Evolutionary conservation across 148 eudicot genomes (phyloP).

Genomic region (Nyssa sinensis): DNA sequence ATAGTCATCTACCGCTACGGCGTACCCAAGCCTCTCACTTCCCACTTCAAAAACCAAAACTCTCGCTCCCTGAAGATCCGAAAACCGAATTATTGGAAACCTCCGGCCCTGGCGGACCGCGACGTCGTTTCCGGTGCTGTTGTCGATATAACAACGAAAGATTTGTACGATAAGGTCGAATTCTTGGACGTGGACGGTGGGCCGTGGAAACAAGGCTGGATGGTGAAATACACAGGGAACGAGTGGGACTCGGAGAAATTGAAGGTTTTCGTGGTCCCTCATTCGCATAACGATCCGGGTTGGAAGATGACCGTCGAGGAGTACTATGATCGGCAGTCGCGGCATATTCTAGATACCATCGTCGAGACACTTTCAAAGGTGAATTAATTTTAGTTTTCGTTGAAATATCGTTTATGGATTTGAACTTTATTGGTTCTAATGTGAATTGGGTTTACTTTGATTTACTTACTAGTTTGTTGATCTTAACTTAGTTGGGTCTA

Average conservation of each 20-base stretch:
- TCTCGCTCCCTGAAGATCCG: constrained; percentile 28
- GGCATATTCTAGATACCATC: constrained; percentile 88
- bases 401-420: not conserved
- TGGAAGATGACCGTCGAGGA: constrained; percentile 97
- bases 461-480: not conserved
- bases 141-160: constrained; percentile 85
- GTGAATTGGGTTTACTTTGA: too few species aligned
- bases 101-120: constrained; percentile 20
- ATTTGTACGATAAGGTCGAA: constrained; percentile 73
- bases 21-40: constrained; percentile 36
- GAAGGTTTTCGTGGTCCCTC: constrained; percentile 88
- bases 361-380: constrained; percentile 93
- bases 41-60: constrained; percentile 15
- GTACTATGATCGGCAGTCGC: constrained; percentile 79
- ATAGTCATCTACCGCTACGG: constrained; percentile 43
- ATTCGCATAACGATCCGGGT: constrained; percentile 99
- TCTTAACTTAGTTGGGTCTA: not conserved
- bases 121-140: constrained; percentile 32
- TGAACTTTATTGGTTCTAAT: not conserved
- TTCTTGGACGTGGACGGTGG: constrained; percentile 86
- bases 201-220: constrained; percentile 97
- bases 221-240: constrained; percentile 63
- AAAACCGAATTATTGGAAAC: constrained; percentile 35
- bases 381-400: not conserved
- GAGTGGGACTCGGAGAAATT: constrained; percentile 88